A percentile compares a stretch with the other conserved stretches of the same genome.
These are phyloP conservation scores for Aspergillus indologenus DNA, from an alignment of 495 filamentous ascomycete species.

Conservation along the genomic window DNA sequence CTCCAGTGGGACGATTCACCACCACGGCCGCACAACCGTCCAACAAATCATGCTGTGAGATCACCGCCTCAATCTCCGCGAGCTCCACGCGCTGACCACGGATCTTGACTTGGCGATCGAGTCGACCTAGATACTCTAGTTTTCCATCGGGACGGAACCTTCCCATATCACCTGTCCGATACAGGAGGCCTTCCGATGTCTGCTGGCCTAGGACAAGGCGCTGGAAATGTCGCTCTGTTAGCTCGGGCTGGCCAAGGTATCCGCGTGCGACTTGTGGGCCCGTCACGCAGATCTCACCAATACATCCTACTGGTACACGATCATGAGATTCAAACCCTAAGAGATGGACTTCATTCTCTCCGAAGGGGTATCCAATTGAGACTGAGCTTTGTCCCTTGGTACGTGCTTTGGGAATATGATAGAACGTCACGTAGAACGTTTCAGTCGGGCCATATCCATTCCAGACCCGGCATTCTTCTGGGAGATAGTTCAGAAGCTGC, in stretches of 20 bases:
- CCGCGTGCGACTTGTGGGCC: no score
- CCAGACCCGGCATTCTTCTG: background rate
- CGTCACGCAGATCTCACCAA: no score
- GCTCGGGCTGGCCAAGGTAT: background rate
- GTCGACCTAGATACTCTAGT: background rate
- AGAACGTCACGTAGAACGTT: background rate
- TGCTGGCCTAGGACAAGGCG: background rate
- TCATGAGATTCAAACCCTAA: no score
- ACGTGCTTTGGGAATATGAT: background rate
- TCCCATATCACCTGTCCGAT: conserved; percentile 3
- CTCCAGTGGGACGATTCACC: background rate
- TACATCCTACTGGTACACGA: no score
- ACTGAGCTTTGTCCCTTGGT: background rate
- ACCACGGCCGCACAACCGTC: background rate
- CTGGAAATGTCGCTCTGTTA: background rate
- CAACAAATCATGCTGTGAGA: background rate
- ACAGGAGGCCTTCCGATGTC: background rate
- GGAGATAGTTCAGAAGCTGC: background rate
- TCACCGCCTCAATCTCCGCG: background rate
- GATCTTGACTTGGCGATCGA: conserved; percentile 3
- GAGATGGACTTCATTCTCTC: background rate
- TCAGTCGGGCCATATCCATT: background rate
- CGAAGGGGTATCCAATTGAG: background rate
- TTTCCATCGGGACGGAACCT: background rate
- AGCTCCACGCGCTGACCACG: conserved; percentile 1